phyloP scores from a whole-genome alignment of 495 filamentous ascomycete species.

The Polyplosphaeria fusca region DNA sequence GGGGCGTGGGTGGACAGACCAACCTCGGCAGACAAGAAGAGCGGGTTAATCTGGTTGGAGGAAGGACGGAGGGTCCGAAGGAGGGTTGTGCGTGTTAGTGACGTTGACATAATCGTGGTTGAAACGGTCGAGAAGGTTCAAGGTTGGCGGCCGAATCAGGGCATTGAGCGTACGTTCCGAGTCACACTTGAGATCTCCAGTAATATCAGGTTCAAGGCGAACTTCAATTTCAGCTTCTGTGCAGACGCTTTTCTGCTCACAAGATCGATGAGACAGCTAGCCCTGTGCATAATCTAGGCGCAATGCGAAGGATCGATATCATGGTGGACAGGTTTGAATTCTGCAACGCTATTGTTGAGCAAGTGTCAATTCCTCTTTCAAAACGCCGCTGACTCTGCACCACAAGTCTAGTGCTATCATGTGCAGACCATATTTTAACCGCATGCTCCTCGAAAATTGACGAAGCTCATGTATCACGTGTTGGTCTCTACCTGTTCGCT shows the following conservation, averaged over 20 bases:
- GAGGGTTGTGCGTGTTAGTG: constrained; percentile 87
- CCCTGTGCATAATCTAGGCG: no score
- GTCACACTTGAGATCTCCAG: not conserved
- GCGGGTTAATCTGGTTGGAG: constrained; percentile 67
- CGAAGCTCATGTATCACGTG: no score
- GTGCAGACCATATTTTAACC: no score
- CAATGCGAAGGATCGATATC: no score
- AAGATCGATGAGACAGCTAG: not conserved
- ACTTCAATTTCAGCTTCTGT: not conserved
- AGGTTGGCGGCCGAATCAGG: no score
- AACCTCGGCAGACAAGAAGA: constrained; percentile 52
- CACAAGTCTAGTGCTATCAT: no score
- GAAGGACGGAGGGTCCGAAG: constrained; percentile 63
- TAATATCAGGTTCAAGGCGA: not conserved
- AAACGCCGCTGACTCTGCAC: no score
- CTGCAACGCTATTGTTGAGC: no score
- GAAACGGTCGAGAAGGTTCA: not conserved
- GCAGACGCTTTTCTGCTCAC: not conserved
- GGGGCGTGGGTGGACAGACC: constrained; percentile 52
- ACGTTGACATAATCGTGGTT: not conserved
- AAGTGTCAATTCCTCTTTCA: no score
- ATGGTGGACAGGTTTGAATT: no score
- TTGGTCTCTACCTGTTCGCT: no score
- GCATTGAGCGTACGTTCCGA: not conserved
- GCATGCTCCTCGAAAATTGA: no score